phyloP scores from a whole-genome alignment of 805 yeast genomes.

The Nakazawaea anatomiae region DNA sequence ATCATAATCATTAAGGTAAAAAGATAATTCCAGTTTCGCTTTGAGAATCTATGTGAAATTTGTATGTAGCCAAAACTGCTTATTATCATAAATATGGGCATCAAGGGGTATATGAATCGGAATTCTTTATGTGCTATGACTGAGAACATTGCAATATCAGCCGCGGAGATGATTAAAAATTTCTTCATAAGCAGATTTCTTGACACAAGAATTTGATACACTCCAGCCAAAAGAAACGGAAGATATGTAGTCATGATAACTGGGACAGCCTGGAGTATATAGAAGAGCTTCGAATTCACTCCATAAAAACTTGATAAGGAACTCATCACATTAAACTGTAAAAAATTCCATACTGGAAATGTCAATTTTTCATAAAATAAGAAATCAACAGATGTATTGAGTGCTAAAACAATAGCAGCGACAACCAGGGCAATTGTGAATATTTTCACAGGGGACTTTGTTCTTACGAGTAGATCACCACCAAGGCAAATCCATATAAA shows the following conservation, averaged over 20 bases:
- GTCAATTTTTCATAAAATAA: conserved; percentile 50
- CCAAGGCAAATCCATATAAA: conserved; percentile 73
- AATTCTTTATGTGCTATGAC: conserved; percentile 81
- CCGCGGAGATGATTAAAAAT: conserved; percentile 20
- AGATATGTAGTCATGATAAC: conserved; percentile 58
- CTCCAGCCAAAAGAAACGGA: conserved; percentile 50
- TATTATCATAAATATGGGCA: conserved; percentile 61
- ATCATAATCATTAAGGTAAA: too few relatives aligned
- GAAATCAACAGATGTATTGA: conserved; percentile 47
- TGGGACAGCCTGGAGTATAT: conserved; percentile 78
- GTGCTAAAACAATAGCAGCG: conserved; percentile 19
- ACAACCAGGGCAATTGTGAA: conserved; percentile 7
- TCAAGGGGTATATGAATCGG: conserved; percentile 79
- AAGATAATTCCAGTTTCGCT: conserved; percentile 9
- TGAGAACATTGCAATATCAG: conserved; percentile 56
- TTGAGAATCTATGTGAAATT: conserved; percentile 8
- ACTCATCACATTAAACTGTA: conserved; percentile 71
- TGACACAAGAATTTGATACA: conserved; percentile 10
- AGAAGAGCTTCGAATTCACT: conserved; percentile 76
- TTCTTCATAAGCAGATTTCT: conserved; percentile 9
- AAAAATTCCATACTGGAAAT: conserved; percentile 63
- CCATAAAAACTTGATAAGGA: conserved; percentile 84
- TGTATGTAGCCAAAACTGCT: conserved; percentile 34
- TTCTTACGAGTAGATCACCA: conserved; percentile 15
- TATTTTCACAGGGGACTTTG: conserved; percentile 4